phyloP scores from a whole-genome alignment of 495 filamentous ascomycete species.

The Trichoderma reesei region DNA sequence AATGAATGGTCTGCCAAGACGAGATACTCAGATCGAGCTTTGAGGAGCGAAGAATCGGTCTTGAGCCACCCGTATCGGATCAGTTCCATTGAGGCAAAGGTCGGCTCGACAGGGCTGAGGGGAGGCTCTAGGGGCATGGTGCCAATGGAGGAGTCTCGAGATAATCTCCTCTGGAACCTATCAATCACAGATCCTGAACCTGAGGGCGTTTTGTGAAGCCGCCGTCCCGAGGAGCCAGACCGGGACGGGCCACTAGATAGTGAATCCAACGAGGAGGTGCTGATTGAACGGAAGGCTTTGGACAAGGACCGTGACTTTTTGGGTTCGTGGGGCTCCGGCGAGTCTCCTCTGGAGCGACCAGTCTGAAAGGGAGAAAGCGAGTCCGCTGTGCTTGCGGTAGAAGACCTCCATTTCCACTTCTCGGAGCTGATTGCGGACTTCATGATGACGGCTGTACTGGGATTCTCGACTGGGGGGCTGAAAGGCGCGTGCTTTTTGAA shows the following conservation, averaged over 20 bases:
- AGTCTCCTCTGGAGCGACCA: background rate
- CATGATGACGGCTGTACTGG: background rate
- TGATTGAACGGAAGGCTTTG: slow-evolving; percentile 8
- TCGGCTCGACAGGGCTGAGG: background rate
- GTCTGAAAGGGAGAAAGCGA: background rate
- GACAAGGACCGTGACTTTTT: slow-evolving; percentile 2
- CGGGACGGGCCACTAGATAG: background rate
- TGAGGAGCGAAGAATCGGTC: slow-evolving; percentile 67
- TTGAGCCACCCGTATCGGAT: slow-evolving; percentile 60
- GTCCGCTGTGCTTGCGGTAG: background rate
- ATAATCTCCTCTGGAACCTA: slow-evolving; percentile 4
- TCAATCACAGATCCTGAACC: slow-evolving; percentile 9
- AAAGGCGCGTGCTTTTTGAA: background rate
- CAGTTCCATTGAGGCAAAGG: slow-evolving; percentile 3
- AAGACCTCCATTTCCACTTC: slow-evolving; percentile 9
- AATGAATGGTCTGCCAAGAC: slow-evolving; percentile 84
- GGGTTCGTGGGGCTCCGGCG: background rate
- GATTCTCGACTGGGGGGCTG: background rate
- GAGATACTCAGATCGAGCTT: slow-evolving; percentile 79
- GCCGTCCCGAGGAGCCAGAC: slow-evolving; percentile 8
- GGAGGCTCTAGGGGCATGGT: background rate
- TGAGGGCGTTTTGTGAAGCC: slow-evolving; percentile 8
- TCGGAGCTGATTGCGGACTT: background rate
- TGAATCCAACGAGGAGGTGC: slow-evolving; percentile 9
- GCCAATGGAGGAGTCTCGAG: background rate